Conservation (phyloP, 345 rosid genomes). For the Hibiscus tridactylites region DNA sequence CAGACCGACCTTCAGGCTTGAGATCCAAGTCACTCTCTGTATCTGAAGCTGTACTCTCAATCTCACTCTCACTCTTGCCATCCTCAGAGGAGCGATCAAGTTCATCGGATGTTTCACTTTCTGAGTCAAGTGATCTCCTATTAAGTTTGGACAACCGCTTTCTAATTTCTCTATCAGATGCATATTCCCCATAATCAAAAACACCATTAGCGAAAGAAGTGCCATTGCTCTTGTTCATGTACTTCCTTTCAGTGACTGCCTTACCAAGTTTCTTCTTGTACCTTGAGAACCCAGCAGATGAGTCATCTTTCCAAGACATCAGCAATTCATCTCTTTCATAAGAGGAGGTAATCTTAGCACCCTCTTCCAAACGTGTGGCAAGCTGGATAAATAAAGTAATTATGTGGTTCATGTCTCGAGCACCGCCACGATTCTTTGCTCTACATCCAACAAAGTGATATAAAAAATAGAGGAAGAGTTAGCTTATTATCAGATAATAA, state of each 20-base stretch:
- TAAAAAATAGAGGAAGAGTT: conserved; percentile 11
- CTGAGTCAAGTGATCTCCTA: conserved; percentile 72
- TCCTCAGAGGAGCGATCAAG: conserved; percentile 53
- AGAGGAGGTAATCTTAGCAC: conserved; percentile 58
- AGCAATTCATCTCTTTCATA: conserved; percentile 70
- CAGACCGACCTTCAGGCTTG: conserved; percentile 46
- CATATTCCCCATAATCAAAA: conserved; percentile 62
- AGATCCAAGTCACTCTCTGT: conserved; percentile 85
- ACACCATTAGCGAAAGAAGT: conserved; percentile 39
- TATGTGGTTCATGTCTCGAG: conserved; percentile 69
- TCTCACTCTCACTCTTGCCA: conserved; percentile 51
- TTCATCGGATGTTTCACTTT: conserved; percentile 89
- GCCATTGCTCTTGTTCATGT: conserved; percentile 57
- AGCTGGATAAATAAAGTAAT: conserved; percentile 69
- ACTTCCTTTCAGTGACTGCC: conserved; percentile 54
- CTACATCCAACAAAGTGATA: conserved; percentile 33
- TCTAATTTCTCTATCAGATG: conserved; percentile 87
- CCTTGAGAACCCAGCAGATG: conserved; percentile 41
- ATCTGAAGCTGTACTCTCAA: conserved; percentile 62
- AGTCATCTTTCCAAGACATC: conserved; percentile 79
- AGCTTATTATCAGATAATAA: background rate
- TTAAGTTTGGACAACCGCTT: conserved; percentile 83
- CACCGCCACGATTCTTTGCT: conserved; percentile 64
- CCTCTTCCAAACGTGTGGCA: conserved; percentile 83
- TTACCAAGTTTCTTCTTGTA: conserved; percentile 54